Evolutionary conservation across 1,139 yeast species (phyloP), one percentile per base, ranked within the genome.

Genomic region (Yamadazyma triangularis): DNA sequence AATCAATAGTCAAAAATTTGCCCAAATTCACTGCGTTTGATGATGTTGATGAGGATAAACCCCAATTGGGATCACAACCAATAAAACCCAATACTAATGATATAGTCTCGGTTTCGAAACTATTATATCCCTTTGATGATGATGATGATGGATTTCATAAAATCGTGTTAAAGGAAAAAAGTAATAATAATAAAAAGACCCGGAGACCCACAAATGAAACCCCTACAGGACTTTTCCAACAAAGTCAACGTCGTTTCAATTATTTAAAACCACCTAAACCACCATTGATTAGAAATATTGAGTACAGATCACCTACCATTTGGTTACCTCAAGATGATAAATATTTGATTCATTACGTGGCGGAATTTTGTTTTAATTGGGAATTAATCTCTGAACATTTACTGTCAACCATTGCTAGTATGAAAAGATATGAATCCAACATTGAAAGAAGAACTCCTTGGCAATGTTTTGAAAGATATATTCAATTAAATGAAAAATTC

Each of bases 381-480:
- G 91, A 82, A 38, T 72, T 89, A 29, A 86, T 91, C 11, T 77
- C 96, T 1, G 85, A 89, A 13, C 86, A 83, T 51, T 64, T 91
- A 13, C 63, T 55, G 70, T 66, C 82, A 1, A 71, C 78, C 3
- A 44, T 50, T 3, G 76, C 88, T 2, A 64, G 70, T 23, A 48
- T 68, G 36, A 67, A 70, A 49, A 77, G 81, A 11, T 86, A 86
- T 52, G 76, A 79, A 25, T 84, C 97, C 0, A 88, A 85, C 44
- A 86, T 88, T 35, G 97, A 91, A 55, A 73, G 97, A 46, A 73
- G 98, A 49, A 91, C 97, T 0, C 94, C 98, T 0, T 91, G 98
- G 98, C 97, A 89, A 53, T 91, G 97, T 53, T 91, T 91, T 63
- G 98, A 91, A 56, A 67, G 98, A 41, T 91, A 93, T 65, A 83